These are phyloP conservation scores for Cicer chorassanicum DNA, from an alignment of 306 rosid species.

Conservation along the genomic window DNA sequence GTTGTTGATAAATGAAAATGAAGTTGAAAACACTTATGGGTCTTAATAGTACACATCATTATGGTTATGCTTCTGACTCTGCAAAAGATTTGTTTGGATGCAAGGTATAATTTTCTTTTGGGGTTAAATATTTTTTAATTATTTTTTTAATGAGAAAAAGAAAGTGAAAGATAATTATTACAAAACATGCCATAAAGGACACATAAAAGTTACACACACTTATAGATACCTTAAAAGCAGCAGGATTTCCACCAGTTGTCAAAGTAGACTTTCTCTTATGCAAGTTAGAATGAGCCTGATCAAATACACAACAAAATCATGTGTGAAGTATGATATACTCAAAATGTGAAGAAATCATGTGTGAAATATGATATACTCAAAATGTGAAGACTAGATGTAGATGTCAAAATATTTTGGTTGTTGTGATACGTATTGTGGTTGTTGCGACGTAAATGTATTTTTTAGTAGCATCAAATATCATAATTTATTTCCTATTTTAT, in stretches of 20 bases:
- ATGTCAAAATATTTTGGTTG: too few relatives aligned
- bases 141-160: neutral
- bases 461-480: too few relatives aligned
- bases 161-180: neutral
- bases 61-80: neutral
- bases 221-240: conserved; percentile 47
- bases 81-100: neutral
- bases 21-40: conserved; percentile 1
- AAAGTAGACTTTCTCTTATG: conserved; percentile 47
- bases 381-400: neutral
- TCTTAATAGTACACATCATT: neutral
- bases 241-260: conserved; percentile 18
- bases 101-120: neutral
- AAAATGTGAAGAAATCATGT: neutral
- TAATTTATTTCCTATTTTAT: too few relatives aligned
- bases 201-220: conserved; percentile 14
- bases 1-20: neutral
- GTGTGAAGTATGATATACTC: neutral
- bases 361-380: neutral
- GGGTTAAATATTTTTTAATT: neutral
- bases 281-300: conserved; percentile 42
- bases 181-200: neutral
- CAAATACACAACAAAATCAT: conserved; percentile 17
- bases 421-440: too few relatives aligned
- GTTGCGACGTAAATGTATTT: too few relatives aligned